A percentile compares a stretch with the other conserved stretches of the same genome.
These are phyloP conservation scores for Aegilops umbellulata DNA, from an alignment of 176 grass and related monocot species.

Conservation along the genomic window DNA sequence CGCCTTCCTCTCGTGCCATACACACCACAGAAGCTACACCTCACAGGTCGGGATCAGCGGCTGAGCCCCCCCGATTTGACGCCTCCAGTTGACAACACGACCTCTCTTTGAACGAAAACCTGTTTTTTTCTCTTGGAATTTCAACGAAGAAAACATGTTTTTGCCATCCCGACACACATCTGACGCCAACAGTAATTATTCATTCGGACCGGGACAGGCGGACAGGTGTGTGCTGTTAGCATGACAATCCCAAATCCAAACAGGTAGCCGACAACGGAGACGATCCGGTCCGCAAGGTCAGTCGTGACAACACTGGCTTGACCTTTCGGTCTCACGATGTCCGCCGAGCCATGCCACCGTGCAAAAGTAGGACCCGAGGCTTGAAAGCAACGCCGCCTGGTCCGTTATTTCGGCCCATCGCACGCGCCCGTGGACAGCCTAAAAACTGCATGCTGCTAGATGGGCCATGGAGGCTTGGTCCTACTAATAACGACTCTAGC, in stretches of 20 bases:
- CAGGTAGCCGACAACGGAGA: background rate
- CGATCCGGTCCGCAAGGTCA: background rate
- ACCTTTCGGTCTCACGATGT: background rate
- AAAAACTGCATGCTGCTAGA: background rate
- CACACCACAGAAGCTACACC: too few relatives aligned
- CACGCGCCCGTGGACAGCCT: too few relatives aligned
- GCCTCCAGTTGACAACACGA: too few relatives aligned
- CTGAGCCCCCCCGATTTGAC: too few relatives aligned
- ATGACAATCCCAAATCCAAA: background rate
- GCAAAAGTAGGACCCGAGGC: background rate
- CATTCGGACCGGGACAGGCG: background rate
- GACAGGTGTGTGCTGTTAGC: too few relatives aligned
- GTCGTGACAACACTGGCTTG: background rate
- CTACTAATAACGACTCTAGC: background rate
- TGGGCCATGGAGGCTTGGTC: background rate
- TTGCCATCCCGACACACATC: background rate
- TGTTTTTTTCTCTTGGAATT: background rate
- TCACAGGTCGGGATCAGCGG: too few relatives aligned
- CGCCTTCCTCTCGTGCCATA: too few relatives aligned
- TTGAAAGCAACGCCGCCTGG: background rate
- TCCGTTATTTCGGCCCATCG: background rate
- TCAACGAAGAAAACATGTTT: background rate
- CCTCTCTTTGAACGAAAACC: background rate
- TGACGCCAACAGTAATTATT: background rate
- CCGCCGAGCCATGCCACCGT: background rate